phyloP scores from a whole-genome alignment of 23 red algal species.

The Gracilaria vermiculophylla region DNA sequence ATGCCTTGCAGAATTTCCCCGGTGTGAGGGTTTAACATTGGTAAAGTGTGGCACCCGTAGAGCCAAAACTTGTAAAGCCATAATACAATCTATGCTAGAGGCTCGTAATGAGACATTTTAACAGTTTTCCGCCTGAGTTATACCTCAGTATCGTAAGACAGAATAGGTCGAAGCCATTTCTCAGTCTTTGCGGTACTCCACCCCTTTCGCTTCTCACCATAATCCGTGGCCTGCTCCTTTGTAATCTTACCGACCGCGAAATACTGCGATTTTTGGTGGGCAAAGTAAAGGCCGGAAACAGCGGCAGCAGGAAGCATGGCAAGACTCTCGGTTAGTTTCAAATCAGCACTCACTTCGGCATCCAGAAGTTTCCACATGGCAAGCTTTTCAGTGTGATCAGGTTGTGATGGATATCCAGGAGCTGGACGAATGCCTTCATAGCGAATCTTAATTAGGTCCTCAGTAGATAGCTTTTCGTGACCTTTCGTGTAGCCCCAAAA shows the following conservation, averaged over 20 bases:
- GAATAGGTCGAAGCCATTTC: constrained; percentile 78
- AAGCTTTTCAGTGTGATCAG: constrained; percentile 73
- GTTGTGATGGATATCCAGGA: constrained; percentile 76
- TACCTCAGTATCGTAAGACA: constrained; percentile 80
- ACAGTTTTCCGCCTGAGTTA: too few species aligned
- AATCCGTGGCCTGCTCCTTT: constrained; percentile 69
- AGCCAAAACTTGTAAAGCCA: too few species aligned
- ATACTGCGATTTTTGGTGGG: constrained; percentile 73
- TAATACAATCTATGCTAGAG: too few species aligned
- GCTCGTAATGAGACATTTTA: too few species aligned
- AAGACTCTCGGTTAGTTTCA: constrained; percentile 57
- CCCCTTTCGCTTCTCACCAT: constrained; percentile 57
- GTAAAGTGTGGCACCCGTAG: too few species aligned
- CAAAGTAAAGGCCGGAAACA: constrained; percentile 79
- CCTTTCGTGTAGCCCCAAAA: constrained; percentile 75
- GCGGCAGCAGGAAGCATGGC: constrained; percentile 83
- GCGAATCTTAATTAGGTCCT: constrained; percentile 87
- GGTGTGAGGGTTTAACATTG: too few species aligned
- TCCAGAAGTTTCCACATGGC: constrained; percentile 67
- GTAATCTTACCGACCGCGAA: constrained; percentile 83
- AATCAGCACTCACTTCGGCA: constrained; percentile 48
- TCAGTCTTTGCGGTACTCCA: constrained; percentile 47
- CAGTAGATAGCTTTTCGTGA: constrained; percentile 52
- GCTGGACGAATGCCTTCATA: constrained; percentile 82
- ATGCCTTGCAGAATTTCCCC: too few species aligned